A percentile compares a stretch with the other conserved stretches of the same genome.
Evolutionary conservation across 305 asterid species (phyloP).

Genomic region (Fraxinus latifolia): DNA sequence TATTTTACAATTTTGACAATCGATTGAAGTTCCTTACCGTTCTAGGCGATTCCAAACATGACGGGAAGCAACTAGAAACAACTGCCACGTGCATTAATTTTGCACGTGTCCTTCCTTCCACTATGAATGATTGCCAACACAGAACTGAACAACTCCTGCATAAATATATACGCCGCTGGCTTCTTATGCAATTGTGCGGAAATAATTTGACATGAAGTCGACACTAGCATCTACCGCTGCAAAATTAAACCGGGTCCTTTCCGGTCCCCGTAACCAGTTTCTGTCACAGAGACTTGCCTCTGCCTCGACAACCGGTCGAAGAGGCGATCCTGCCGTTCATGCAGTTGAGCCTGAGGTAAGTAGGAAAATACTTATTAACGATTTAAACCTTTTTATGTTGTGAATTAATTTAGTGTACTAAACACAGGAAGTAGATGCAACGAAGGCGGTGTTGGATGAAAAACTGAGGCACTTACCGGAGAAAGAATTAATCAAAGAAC

Average conservation of each 20-base stretch:
- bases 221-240: slow-evolving; percentile 34
- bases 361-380: not conserved
- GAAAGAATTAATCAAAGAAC: slow-evolving; percentile 20
- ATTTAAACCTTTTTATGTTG: not conserved
- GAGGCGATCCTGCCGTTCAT: slow-evolving; percentile 65
- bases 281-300: slow-evolving; percentile 20
- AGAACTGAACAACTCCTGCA: not conserved
- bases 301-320: slow-evolving; percentile 40
- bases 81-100: slow-evolving; percentile 18
- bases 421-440: slow-evolving; percentile 39
- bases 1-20: not conserved
- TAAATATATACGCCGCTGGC: not conserved
- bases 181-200: not conserved
- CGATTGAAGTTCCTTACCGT: not conserved
- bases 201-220: slow-evolving; percentile 40
- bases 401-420: not conserved
- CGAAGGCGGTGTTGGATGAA: slow-evolving; percentile 32
- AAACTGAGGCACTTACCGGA: slow-evolving; percentile 29
- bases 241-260: slow-evolving; percentile 27
- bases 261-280: not conserved
- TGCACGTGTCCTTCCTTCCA: slow-evolving; percentile 32
- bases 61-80: slow-evolving; percentile 18
- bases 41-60: slow-evolving; percentile 29
- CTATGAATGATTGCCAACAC: no score
- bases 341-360: slow-evolving; percentile 62